Percentiles rank a stretch among this genome's conserved stretches.
These are phyloP conservation scores for Citrus mangshanensis DNA, from an alignment of 345 rosid genomes.

Conservation along the genomic window DNA sequence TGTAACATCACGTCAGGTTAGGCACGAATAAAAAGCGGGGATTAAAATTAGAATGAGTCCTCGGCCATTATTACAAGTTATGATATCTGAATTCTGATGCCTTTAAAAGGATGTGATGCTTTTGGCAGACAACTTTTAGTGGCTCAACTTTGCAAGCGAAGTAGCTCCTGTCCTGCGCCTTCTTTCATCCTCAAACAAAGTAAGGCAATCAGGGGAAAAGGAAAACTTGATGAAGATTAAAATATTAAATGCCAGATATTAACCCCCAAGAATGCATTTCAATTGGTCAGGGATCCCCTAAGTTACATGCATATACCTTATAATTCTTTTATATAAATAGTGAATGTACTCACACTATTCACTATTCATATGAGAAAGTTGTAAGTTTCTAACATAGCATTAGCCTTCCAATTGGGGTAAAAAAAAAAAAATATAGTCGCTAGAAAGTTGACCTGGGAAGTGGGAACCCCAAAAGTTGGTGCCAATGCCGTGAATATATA, in stretches of 20 bases:
- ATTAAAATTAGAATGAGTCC: not conserved
- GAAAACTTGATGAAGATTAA: not conserved
- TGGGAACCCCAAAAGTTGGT: too few relatives aligned
- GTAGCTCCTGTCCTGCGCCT: not conserved
- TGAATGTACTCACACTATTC: too few relatives aligned
- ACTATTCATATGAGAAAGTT: fast-evolving
- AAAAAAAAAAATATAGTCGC: too few relatives aligned
- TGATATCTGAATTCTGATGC: not conserved
- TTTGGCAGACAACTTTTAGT: constrained; percentile 49
- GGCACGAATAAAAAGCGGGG: not conserved
- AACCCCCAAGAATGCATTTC: not conserved
- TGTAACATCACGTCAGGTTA: not conserved
- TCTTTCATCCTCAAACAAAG: not conserved
- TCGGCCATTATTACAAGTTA: not conserved
- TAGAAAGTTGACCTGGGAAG: not conserved
- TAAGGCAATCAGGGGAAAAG: not conserved
- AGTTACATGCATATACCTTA: too few relatives aligned
- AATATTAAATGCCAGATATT: not conserved
- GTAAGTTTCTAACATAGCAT: too few relatives aligned
- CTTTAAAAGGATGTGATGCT: constrained; percentile 30
- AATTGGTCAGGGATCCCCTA: too few relatives aligned
- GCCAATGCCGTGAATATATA: not conserved
- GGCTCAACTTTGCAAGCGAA: constrained; percentile 16
- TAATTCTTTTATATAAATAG: fast-evolving
- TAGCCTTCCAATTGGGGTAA: too few relatives aligned